These are phyloP conservation scores for Fraxinus latifolia DNA, from an alignment of 305 asterid species.

Conservation along the genomic window DNA sequence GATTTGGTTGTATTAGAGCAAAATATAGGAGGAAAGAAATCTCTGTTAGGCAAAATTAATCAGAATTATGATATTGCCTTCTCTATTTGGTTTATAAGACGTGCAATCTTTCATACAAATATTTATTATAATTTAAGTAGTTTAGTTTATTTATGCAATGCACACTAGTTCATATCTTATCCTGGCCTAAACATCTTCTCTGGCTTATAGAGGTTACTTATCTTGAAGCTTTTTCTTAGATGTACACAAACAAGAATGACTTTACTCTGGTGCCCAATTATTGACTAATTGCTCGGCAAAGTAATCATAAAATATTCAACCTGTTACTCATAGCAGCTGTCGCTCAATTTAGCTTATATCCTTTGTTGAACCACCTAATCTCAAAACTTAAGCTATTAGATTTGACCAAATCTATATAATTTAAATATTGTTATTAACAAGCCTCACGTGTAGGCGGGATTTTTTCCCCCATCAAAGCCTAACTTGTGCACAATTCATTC, in stretches of 20 bases:
- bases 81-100: background rate
- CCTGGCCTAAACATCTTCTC: background rate
- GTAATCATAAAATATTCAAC: background rate
- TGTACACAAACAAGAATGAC: background rate
- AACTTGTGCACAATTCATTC: background rate
- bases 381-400: background rate
- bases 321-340: background rate
- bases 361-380: background rate
- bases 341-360: background rate
- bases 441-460: background rate
- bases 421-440: background rate
- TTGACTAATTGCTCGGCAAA: background rate
- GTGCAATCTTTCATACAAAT: background rate
- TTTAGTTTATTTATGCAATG: background rate
- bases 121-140: background rate
- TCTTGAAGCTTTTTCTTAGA: background rate
- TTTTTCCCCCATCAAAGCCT: background rate
- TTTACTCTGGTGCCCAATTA: background rate
- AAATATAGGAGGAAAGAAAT: background rate
- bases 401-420: background rate
- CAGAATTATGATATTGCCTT: background rate
- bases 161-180: background rate
- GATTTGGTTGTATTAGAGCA: background rate
- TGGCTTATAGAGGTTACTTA: background rate
- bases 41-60: background rate